phyloP scores from a whole-genome alignment of 2,329 filamentous ascomycete genomes.

The Taxawa tesnikishii region DNA sequence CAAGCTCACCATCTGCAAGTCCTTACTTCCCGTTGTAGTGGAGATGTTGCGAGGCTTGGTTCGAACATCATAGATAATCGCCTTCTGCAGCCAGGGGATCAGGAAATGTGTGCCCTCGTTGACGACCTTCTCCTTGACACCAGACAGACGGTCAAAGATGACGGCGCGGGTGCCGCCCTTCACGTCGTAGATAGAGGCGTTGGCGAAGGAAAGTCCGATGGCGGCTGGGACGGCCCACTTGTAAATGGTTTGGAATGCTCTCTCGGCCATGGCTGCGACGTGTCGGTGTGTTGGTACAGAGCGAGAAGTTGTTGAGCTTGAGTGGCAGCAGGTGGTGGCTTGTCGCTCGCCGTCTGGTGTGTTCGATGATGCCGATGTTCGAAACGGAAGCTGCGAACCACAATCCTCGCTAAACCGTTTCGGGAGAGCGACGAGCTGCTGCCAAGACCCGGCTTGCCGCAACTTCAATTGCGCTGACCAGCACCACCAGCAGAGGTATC shows the following conservation, averaged over 20 bases:
- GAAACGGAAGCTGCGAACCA: no score
- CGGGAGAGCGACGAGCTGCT: background rate
- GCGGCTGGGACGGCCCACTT: conserved; percentile 61
- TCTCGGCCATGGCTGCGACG: conserved; percentile 19
- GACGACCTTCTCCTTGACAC: conserved; percentile 84
- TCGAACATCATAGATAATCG: conserved; percentile 91
- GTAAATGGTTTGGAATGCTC: conserved; percentile 50
- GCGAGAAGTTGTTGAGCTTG: background rate
- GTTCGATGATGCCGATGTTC: no score
- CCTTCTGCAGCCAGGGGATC: conserved; percentile 87
- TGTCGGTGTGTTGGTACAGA: conserved; percentile 5
- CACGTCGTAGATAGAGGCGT: conserved; percentile 90
- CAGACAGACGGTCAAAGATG: conserved; percentile 89
- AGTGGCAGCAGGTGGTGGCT: background rate
- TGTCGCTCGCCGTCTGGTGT: no score
- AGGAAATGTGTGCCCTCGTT: conserved; percentile 97
- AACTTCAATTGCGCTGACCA: background rate
- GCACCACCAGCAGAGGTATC: background rate
- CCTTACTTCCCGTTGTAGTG: conserved; percentile 95
- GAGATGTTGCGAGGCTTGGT: conserved; percentile 96
- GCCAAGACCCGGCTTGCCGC: background rate
- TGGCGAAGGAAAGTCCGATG: conserved; percentile 52
- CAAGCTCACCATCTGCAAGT: conserved; percentile 99
- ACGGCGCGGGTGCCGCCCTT: conserved; percentile 88
- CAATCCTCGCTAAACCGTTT: conserved; percentile 1